phyloP scores from a whole-genome alignment of 2,329 filamentous ascomycete species.

The Domatiomyces catenatus region DNA sequence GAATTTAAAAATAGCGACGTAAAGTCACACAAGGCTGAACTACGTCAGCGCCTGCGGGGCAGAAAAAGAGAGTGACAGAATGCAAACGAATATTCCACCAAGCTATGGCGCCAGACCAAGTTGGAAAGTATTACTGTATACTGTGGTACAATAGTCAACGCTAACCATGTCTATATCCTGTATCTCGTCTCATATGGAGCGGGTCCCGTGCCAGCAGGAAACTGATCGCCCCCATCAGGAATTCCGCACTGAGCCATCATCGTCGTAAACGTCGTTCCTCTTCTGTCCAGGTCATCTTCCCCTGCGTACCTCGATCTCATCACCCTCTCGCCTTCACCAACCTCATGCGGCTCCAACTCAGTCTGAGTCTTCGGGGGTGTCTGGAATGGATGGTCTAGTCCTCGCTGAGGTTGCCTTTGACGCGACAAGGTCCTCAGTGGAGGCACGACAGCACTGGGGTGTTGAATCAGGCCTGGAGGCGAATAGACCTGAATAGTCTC shows the following conservation, averaged over 20 bases:
- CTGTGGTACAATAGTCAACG: no score
- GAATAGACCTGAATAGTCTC: constrained; percentile 35
- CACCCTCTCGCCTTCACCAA: neutral
- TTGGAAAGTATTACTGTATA: no score
- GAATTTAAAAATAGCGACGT: neutral
- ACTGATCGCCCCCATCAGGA: constrained; percentile 11
- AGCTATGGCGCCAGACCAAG: no score
- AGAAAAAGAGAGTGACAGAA: neutral
- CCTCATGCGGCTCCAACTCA: neutral
- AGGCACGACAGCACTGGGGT: constrained; percentile 10
- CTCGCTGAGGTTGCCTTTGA: constrained; percentile 4
- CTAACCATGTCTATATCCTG: neutral
- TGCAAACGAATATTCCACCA: neutral
- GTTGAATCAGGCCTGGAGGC: constrained; percentile 22
- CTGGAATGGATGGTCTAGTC: constrained; percentile 15
- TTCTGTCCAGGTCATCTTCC: constrained; percentile 8
- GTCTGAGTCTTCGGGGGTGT: constrained; percentile 8
- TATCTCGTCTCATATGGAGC: constrained; percentile 7
- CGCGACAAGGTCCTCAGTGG: constrained; percentile 13
- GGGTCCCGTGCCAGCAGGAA: constrained; percentile 12
- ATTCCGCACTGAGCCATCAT: constrained; percentile 16
- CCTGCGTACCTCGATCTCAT: neutral
- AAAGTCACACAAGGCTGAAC: constrained; percentile 1
- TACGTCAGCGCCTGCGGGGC: neutral
- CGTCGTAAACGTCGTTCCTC: constrained; percentile 14